Conservation (phyloP, 176 grass and related monocot species). For the Paspalum notatum region DNA sequence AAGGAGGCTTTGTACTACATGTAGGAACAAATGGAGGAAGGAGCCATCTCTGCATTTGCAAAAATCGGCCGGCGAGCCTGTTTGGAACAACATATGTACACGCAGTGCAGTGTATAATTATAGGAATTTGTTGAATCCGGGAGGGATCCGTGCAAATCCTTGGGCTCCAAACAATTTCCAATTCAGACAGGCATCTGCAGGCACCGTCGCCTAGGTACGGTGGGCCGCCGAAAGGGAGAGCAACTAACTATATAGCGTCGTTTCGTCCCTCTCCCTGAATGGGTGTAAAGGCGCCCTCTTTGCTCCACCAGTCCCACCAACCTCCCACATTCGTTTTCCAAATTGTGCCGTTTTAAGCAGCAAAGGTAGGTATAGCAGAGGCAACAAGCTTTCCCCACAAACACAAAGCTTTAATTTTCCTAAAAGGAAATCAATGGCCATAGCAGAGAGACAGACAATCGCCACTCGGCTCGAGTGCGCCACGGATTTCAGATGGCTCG, state of each 20-base stretch:
- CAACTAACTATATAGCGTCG: not conserved
- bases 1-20: not conserved
- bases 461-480: constrained; percentile 11
- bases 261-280: not conserved
- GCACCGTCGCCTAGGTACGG: not conserved
- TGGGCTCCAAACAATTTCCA: not conserved
- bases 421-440: too few species aligned
- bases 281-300: constrained; percentile 7
- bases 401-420: too few species aligned
- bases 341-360: constrained; percentile 28
- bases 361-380: constrained; percentile 11
- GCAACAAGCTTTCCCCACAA: too few species aligned
- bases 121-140: not conserved
- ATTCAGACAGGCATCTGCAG: not conserved
- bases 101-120: too few species aligned
- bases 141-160: not conserved
- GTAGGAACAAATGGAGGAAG: not conserved
- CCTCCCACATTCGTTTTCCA: constrained; percentile 34
- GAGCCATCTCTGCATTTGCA: not conserved
- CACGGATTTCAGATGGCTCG: constrained; percentile 4
- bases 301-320: not conserved
- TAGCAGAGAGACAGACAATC: too few species aligned
- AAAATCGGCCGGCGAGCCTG: too few species aligned
- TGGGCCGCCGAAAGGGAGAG: not conserved
- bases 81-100: not conserved